These are phyloP conservation scores for Leccinum longicurvipes DNA, from an alignment of 768 basidiomycete species.

Conservation along the genomic window DNA sequence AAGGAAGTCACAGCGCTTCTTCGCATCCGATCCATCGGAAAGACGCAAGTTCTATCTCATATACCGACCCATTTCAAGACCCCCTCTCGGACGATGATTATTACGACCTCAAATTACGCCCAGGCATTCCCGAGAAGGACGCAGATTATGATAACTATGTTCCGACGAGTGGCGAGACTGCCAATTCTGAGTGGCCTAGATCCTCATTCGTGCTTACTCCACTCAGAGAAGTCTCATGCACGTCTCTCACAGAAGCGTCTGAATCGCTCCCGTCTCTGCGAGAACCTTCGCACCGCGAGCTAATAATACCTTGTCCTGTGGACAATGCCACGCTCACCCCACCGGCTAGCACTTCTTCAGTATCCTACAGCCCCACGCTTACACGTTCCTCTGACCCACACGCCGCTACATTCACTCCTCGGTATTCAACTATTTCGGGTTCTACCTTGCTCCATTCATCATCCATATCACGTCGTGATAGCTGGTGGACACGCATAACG, in stretches of 20 bases:
- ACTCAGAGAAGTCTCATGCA: conserved; percentile 31
- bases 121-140: conserved; percentile 14
- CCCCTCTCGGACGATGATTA: conserved; percentile 19
- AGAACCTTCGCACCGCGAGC: conserved; percentile 21
- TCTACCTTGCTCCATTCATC: conserved; percentile 39
- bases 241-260: conserved; percentile 17
- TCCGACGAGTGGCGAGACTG: conserved; percentile 9
- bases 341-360: conserved; percentile 11
- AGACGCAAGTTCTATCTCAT: conserved; percentile 30
- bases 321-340: conserved; percentile 22
- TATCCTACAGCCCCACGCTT: conserved; percentile 20
- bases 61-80: conserved; percentile 46
- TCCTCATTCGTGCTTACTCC: conserved; percentile 32
- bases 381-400: conserved; percentile 28
- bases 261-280: conserved; percentile 25
- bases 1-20: conserved; percentile 9
- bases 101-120: conserved; percentile 11
- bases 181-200: conserved; percentile 15
- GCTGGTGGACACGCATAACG: conserved; percentile 77
- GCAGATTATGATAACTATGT: conserved; percentile 16
- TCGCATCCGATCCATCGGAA: conserved; percentile 9
- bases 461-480: conserved; percentile 62
- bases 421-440: conserved; percentile 43
- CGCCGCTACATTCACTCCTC: conserved; percentile 28
- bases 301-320: conserved; percentile 24